Conservation (phyloP, 2,329 filamentous ascomycete genomes). For the Fusarium tuaranense region DNA sequence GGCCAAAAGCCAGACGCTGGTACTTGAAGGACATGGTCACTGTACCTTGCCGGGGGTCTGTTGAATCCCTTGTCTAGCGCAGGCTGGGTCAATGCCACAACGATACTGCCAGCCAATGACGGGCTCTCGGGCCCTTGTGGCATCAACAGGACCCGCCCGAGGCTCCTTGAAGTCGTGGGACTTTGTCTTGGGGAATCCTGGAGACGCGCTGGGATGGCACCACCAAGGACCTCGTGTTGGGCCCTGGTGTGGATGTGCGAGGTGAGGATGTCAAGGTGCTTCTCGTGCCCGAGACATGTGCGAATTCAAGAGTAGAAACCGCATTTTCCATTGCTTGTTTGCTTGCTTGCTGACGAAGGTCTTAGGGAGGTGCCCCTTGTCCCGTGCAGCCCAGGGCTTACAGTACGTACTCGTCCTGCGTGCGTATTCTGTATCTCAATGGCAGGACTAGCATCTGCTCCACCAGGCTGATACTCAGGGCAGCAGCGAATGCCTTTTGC, state of each 20-base stretch:
- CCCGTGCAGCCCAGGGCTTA: conserved; percentile 34
- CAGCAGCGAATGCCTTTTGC: conserved; percentile 2
- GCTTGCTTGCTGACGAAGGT: conserved; percentile 30
- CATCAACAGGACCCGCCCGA: conserved; percentile 47
- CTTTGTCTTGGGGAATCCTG: conserved; percentile 48
- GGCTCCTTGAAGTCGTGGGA: conserved; percentile 40
- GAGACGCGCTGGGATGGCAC: conserved; percentile 41
- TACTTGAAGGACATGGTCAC: conserved; percentile 26
- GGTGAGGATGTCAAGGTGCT: conserved; percentile 23
- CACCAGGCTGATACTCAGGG: conserved; percentile 31
- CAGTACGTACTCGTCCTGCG: conserved; percentile 18
- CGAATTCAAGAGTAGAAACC: conserved; percentile 14
- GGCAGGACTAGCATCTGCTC: conserved; percentile 19
- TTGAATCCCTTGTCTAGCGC: conserved; percentile 46
- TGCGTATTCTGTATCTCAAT: conserved; percentile 19
- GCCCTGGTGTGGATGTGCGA: conserved; percentile 32
- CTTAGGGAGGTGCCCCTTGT: conserved; percentile 31
- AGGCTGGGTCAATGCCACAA: conserved; percentile 46
- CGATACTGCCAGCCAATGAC: conserved; percentile 44
- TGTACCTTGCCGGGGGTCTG: conserved; percentile 20
- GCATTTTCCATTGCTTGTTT: background rate
- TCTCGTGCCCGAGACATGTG: conserved; percentile 21
- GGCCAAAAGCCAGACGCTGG: conserved; percentile 11
- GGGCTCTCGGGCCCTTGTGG: conserved; percentile 29
- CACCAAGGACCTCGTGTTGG: conserved; percentile 45